A percentile compares a stretch with the other conserved stretches of the same genome.
Conservation (phyloP, 2,329 filamentous ascomycete genomes). For the Trichoderma endophyticum region DNA sequence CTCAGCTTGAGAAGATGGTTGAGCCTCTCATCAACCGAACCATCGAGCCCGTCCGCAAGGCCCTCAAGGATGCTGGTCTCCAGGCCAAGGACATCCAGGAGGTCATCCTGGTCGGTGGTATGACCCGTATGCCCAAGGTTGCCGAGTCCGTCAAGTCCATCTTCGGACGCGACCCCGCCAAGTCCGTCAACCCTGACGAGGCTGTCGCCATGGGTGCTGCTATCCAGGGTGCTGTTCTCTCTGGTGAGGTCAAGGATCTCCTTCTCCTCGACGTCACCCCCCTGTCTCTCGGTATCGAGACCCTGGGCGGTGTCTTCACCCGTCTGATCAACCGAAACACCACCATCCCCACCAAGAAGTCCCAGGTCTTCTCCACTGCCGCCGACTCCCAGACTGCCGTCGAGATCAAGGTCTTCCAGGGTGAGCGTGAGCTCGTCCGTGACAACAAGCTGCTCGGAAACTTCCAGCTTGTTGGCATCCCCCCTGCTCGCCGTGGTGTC, state of each 20-base stretch:
- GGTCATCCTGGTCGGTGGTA: constrained; percentile 96
- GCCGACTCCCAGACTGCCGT: constrained; percentile 98
- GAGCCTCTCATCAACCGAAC: constrained; percentile 84
- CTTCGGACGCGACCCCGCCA: constrained; percentile 93
- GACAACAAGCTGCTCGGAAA: constrained; percentile 99
- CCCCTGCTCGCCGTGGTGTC: constrained; percentile 91
- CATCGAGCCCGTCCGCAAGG: constrained; percentile 91
- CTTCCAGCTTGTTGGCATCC: constrained; percentile 98
- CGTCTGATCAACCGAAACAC: constrained; percentile 99
- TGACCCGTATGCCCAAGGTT: constrained; percentile 99
- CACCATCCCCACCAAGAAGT: constrained; percentile 99
- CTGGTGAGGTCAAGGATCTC: constrained; percentile 94
- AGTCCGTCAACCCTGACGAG: constrained; percentile 98
- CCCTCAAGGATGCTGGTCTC: constrained; percentile 90
- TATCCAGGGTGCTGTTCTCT: constrained; percentile 93
- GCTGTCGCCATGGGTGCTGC: constrained; percentile 96
- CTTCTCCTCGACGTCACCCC: constrained; percentile 94
- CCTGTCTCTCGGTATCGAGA: constrained; percentile 97
- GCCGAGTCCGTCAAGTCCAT: constrained; percentile 93
- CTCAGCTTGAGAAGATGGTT: constrained; percentile 90
- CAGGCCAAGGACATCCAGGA: constrained; percentile 94
- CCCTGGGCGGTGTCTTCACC: constrained; percentile 95
- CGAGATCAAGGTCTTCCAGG: constrained; percentile 99
- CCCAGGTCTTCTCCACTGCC: constrained; percentile 94
- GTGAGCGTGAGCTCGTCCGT: constrained; percentile 96